Evolutionary conservation across 1,139 yeast genomes (phyloP), one percentile per base, ranked within the genome.

Genomic region (Arxiozyma slooffiae): DNA sequence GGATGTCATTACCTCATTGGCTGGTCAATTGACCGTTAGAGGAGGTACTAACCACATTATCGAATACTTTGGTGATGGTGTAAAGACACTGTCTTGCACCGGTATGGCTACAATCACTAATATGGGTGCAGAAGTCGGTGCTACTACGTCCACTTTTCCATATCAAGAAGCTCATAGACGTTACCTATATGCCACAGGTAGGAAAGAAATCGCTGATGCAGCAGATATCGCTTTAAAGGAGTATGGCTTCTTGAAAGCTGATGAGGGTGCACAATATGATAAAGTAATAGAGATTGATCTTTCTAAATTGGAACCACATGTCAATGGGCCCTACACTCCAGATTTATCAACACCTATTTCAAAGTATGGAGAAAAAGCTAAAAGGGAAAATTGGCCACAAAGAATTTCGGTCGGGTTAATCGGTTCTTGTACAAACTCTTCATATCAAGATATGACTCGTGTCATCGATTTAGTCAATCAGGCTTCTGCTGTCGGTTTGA

Each of bases 121-220:
- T 71, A 92, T 92, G 98, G 98, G 98, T 66, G 98, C 98, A 50
- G 98, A 92, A 72, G 87, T 92, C 55, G 98, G 98, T 67, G 97
- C 97, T 38, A 92, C 98, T 37, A 92, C 98, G 41, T 89, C 97
- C 11, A 79, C 90, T 50, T 92, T 92, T 87, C 98, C 98, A 51
- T 89, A 82, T 79, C 92, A 87, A 66, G 84, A 82, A 50, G 88
- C 96, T 42, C 95, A 87, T 74, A 77, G 76, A 60, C 76, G 89
- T 55, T 92, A 90, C 70, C 77, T 92, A 65, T 64, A 75, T 46
- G 85, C 95, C 50, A 92, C 98, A 22, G 80, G 79, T 54, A 80
- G 97, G 71, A 82, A 74, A 11, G 86, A 89, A 48, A 79, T 90
- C 57, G 95, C 95, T 24, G 78, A 81, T 34, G 80, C 85, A 49